Percentiles rank a stretch among this genome's conserved stretches.
phyloP scores from a whole-genome alignment of 495 filamentous ascomycete genomes.

The Talaromyces borbonicus region DNA sequence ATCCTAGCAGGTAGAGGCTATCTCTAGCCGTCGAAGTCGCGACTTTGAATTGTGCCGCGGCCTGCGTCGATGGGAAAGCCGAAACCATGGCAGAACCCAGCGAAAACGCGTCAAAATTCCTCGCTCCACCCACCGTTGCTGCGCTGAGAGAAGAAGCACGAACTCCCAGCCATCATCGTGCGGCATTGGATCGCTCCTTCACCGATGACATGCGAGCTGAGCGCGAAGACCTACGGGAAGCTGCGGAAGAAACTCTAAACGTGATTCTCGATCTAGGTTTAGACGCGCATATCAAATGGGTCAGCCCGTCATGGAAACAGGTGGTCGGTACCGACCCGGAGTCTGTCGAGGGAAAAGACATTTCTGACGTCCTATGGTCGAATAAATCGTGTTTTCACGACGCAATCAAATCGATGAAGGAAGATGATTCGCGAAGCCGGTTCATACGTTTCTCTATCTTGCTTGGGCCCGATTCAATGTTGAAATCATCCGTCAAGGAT shows the following conservation, averaged over 20 bases:
- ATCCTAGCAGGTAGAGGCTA: neutral
- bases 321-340: conserved; percentile 73
- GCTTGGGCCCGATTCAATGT: conserved; percentile 59
- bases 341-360: conserved; percentile 63
- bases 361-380: conserved; percentile 71
- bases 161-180: conserved; percentile 29
- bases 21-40: neutral
- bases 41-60: conserved; percentile 6
- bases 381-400: conserved; percentile 70
- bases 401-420: conserved; percentile 77
- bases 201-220: conserved; percentile 67
- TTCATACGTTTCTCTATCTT: conserved; percentile 77
- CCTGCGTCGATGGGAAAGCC: conserved; percentile 3
- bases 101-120: conserved; percentile 29
- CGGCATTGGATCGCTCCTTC: conserved; percentile 46
- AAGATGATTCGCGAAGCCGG: conserved; percentile 85
- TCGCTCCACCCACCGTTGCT: conserved; percentile 41
- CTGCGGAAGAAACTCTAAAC: conserved; percentile 91
- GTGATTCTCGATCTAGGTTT: conserved; percentile 89
- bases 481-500: conserved; percentile 46
- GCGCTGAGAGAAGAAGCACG: conserved; percentile 46
- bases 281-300: conserved; percentile 84
- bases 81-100: conserved; percentile 39
- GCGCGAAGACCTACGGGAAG: conserved; percentile 85
- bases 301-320: conserved; percentile 93